A percentile compares a stretch with the other conserved stretches of the same genome.
phyloP scores from a whole-genome alignment of 345 rosid species.

The Zanthoxylum bungeanum region DNA sequence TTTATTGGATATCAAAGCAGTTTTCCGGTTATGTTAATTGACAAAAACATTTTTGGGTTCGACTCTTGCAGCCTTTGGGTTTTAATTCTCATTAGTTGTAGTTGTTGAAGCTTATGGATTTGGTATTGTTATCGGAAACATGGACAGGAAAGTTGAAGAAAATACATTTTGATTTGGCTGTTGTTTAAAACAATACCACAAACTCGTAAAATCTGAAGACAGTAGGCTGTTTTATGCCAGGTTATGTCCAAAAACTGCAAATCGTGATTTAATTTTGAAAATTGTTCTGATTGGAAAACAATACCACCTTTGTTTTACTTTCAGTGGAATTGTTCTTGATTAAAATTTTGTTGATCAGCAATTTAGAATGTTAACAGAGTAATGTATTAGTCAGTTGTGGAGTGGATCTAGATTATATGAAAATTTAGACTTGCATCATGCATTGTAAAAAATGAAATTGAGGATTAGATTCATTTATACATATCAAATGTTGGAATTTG shows the following conservation, averaged over 20 bases:
- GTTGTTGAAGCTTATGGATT: neutral
- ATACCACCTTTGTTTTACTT: neutral
- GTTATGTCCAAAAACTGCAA: neutral
- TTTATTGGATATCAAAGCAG: neutral
- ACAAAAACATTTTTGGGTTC: neutral
- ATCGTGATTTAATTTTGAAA: neutral
- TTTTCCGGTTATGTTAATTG: neutral
- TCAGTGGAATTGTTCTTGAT: neutral
- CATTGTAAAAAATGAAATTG: neutral
- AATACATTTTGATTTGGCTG: neutral
- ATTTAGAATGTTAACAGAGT: neutral
- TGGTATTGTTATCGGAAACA: neutral
- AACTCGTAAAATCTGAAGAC: neutral
- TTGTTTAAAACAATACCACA: no score
- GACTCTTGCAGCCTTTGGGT: neutral
- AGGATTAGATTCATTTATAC: neutral
- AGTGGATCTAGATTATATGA: neutral
- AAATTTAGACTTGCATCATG: neutral
- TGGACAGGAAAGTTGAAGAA: neutral
- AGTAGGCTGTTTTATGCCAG: neutral
- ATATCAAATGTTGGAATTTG: neutral
- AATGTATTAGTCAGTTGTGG: neutral
- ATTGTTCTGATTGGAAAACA: neutral
- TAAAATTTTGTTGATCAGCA: neutral
- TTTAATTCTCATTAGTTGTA: no score